phyloP scores from a whole-genome alignment of 2,329 filamentous ascomycete genomes.

The Fusarium anguioides region DNA sequence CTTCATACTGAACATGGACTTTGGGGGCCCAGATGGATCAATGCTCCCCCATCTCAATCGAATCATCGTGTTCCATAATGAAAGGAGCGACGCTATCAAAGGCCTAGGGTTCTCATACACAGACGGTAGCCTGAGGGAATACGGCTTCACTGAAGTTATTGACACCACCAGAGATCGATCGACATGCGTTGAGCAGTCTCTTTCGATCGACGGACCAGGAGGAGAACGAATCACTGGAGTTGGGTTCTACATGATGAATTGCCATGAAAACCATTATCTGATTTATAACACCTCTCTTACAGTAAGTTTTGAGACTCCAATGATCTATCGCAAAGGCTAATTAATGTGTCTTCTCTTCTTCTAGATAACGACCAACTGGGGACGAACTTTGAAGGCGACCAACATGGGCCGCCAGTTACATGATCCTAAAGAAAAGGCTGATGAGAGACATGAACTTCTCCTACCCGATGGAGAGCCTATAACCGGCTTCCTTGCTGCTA shows the following conservation, averaged over 20 bases:
- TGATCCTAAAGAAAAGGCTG: background rate
- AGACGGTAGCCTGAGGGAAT: background rate
- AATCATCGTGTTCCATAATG: background rate
- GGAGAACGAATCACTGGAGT: constrained; percentile 8
- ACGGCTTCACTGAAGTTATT: background rate
- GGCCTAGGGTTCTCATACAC: constrained; percentile 13
- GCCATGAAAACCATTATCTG: no score
- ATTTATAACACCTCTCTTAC: background rate
- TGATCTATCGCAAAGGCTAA: accelerated
- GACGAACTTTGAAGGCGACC: background rate
- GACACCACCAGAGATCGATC: background rate
- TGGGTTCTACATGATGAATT: no score
- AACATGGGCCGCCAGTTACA: background rate
- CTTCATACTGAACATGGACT: constrained; percentile 14
- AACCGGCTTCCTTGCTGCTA: background rate
- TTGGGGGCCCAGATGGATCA: background rate
- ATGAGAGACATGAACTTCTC: background rate
- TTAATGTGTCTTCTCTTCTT: no score
- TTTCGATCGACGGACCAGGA: constrained; percentile 1
- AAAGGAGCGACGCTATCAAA: accelerated
- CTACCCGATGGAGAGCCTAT: background rate
- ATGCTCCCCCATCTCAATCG: background rate
- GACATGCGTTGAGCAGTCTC: background rate
- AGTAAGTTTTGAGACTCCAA: background rate
- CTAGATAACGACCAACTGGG: background rate